Conservation (phyloP, 129 eudicot genomes). For the Cynara cardunculus region DNA sequence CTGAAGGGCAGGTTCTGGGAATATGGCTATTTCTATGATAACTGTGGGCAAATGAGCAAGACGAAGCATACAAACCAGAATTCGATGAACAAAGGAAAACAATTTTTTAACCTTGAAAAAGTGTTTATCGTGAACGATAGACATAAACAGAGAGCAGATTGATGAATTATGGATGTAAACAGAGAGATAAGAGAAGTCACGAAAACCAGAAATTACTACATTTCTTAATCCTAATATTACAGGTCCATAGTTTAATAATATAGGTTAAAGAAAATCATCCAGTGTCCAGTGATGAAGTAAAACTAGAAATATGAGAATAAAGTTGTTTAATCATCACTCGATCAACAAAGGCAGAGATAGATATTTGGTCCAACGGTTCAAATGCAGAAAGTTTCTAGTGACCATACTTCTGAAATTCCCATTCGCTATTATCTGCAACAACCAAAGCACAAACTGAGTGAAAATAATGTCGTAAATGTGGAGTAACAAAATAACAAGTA, state of each 20-base stretch:
- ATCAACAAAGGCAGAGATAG: background rate
- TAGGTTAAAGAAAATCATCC: background rate
- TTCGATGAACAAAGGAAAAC: background rate
- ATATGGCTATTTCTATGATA: background rate
- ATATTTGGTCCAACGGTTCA: background rate
- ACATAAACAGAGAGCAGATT: background rate
- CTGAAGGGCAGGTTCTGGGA: background rate
- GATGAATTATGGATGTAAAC: background rate
- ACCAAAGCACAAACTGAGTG: background rate
- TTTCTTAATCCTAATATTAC: background rate
- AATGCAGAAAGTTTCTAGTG: slow-evolving; percentile 37
- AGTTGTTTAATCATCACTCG: background rate
- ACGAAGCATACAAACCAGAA: background rate
- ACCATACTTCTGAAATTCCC: slow-evolving; percentile 90
- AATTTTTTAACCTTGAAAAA: background rate
- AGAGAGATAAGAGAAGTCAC: background rate
- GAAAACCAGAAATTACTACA: background rate
- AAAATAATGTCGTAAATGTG: background rate
- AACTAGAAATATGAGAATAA: background rate
- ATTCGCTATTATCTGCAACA: slow-evolving; percentile 79
- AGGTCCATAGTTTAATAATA: background rate
- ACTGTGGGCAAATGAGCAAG: background rate
- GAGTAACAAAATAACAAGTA: background rate
- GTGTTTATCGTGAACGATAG: background rate
- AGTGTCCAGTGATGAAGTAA: background rate